Base-by-base conservation (phyloP, 345 rosid species). In the Aquilaria yunnanensis region DNA sequence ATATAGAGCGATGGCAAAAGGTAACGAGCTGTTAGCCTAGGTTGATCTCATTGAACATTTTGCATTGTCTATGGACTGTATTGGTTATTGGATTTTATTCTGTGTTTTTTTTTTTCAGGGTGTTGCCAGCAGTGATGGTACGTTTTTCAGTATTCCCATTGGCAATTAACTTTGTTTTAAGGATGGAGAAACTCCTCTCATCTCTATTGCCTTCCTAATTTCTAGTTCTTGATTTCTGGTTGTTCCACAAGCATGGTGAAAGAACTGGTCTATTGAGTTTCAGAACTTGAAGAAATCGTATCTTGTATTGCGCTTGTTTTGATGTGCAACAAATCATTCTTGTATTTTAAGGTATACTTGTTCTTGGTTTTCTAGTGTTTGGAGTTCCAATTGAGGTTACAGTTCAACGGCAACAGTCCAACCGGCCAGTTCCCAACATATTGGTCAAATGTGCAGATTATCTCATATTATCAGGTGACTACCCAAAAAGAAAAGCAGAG, bases 1-100 rank as follows among this genome's bases (percentile, higher is more conserved):
- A 93, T 67, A 81, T 93, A 48, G 98, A 93, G 75, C 83, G 97
- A 60, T 87, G 98, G 97, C 94, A 93, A 75, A 93, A 93, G 96
- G 97, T 93, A 85, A 56, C 31, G 41, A 47, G 67, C 59, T 57
- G 37, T 64, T 55, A 55, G 14, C 54, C 58, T 60, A 32, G 58
- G 37, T 48, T 57, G 30, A 9, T 14, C 61, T 10, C 65, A 32
- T 33, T 70, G 16, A 60, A 54, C 9, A 43, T 55, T 10, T 54
- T 14, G 32, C 54, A 16, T 47, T 67, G 12, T 12, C 1, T 56
- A 48, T 54, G 49, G 29, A 9, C n/a, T 32, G 67, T 68, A 46
- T 60, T 59, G 48, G 50, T 80, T 64, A 61, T 70, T 34, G 72
- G 66, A 51, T 76, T 67, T 68, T 16, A 55, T 64, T 1, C 32